phyloP scores from a whole-genome alignment of 371 early-diverging fungal genomes.

The Mucor velutinosus region DNA sequence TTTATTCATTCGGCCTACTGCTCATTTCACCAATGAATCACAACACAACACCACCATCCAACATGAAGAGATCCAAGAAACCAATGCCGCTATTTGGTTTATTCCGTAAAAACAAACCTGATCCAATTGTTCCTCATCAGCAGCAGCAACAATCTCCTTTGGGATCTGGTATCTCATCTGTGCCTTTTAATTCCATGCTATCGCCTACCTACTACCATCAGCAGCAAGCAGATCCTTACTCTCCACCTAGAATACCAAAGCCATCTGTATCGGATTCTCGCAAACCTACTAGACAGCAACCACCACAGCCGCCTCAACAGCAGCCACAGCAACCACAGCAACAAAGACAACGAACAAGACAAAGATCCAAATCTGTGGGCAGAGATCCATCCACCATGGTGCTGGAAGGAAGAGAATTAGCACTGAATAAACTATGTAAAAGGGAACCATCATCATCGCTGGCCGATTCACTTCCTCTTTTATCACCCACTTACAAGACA shows the following conservation, averaged over 20 bases:
- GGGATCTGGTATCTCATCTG: slow-evolving; percentile 19
- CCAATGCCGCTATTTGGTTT: slow-evolving; percentile 27
- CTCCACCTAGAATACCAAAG: slow-evolving; percentile 5
- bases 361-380: slow-evolving; percentile 32
- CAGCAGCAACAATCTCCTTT: background rate
- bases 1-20: background rate
- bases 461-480: slow-evolving; percentile 21
- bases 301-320: slow-evolving; percentile 12
- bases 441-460: slow-evolving; percentile 19
- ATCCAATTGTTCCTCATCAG: background rate
- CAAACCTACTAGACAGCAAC: background rate
- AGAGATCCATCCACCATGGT: slow-evolving; percentile 24
- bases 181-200: slow-evolving; percentile 20
- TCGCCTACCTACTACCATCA: slow-evolving; percentile 6
- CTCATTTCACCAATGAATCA: background rate
- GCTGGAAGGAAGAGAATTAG: slow-evolving; percentile 22
- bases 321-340: slow-evolving; percentile 1
- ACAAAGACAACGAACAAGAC: slow-evolving; percentile 17
- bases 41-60: background rate
- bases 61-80: slow-evolving; percentile 24
- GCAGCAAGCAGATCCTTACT: slow-evolving; percentile 6
- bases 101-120: slow-evolving; percentile 25
- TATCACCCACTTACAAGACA: slow-evolving; percentile 9
- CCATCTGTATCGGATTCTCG: slow-evolving; percentile 7
- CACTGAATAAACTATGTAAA: slow-evolving; percentile 28